These are phyloP conservation scores for Linum trigynum DNA, from an alignment of 345 rosid species.

Conservation along the genomic window DNA sequence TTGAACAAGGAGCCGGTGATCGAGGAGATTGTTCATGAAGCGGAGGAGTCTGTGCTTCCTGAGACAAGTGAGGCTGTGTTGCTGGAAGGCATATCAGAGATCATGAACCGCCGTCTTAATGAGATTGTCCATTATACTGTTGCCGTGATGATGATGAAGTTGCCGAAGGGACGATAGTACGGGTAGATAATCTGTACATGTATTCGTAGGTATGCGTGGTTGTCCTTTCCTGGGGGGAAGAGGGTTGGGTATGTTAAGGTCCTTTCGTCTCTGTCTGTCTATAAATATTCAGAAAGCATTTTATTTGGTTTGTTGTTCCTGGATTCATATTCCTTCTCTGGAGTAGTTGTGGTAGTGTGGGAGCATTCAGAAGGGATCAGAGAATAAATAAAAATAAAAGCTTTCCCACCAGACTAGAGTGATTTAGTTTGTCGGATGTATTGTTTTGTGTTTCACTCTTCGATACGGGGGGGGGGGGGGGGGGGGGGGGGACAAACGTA, in stretches of 20 bases:
- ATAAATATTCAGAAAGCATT: background rate
- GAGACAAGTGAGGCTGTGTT: slow-evolving; percentile 26
- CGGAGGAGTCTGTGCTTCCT: slow-evolving; percentile 29
- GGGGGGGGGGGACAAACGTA: too few species aligned
- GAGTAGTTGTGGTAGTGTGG: background rate
- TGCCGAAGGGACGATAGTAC: too few species aligned
- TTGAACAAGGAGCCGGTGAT: slow-evolving; percentile 26
- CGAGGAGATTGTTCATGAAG: slow-evolving; percentile 33
- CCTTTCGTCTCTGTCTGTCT: background rate
- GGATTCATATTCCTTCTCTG: background rate
- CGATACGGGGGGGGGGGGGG: too few species aligned
- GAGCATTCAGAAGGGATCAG: background rate
- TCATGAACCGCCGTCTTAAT: slow-evolving; percentile 31
- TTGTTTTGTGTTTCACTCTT: too few species aligned
- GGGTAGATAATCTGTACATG: background rate
- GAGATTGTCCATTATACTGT: too few species aligned
- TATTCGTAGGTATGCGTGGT: too few species aligned
- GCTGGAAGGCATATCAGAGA: slow-evolving; percentile 27
- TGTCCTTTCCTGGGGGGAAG: too few species aligned
- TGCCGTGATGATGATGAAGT: background rate
- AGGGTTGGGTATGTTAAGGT: too few species aligned
- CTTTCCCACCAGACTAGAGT: too few species aligned
- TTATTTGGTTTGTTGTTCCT: background rate
- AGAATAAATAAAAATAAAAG: background rate
- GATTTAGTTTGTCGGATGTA: too few species aligned